phyloP scores from a whole-genome alignment of 139 green algal species.

The Coccomyxa sp. region DNA sequence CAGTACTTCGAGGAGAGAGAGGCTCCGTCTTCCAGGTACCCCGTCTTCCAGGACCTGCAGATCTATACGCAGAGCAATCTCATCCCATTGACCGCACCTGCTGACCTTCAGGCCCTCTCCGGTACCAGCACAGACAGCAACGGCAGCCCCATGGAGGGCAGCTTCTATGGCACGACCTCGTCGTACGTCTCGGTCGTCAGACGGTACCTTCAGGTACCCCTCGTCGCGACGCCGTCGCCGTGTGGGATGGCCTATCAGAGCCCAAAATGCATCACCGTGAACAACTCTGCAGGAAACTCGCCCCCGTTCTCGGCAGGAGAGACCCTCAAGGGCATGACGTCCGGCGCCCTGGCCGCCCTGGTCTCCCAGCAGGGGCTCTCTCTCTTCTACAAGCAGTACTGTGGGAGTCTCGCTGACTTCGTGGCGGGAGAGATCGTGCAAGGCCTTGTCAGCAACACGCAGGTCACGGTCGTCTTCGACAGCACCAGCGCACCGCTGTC shows the following conservation, averaged over 20 bases:
- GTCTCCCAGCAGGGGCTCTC: neutral
- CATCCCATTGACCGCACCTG: neutral
- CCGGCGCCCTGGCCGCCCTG: neutral
- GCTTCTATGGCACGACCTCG: neutral
- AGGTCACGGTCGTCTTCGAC: neutral
- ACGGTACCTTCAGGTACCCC: neutral
- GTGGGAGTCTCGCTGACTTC: neutral
- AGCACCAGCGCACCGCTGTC: neutral
- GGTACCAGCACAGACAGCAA: neutral
- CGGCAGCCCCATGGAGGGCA: neutral
- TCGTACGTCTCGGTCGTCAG: neutral
- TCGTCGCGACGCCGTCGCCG: neutral
- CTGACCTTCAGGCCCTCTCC: neutral
- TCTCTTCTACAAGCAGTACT: constrained; percentile 1
- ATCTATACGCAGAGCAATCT: neutral
- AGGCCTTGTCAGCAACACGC: neutral
- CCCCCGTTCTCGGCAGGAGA: neutral
- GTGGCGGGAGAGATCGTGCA: neutral
- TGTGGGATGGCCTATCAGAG: neutral
- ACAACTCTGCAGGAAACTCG: neutral
- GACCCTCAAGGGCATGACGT: neutral
- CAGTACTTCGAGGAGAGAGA: neutral
- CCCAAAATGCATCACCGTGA: neutral
- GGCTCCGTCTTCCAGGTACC: neutral
- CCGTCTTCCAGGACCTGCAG: neutral